phyloP scores from a whole-genome alignment of 73 alveolate genomes.

The Paramecium bursaria region DNA sequence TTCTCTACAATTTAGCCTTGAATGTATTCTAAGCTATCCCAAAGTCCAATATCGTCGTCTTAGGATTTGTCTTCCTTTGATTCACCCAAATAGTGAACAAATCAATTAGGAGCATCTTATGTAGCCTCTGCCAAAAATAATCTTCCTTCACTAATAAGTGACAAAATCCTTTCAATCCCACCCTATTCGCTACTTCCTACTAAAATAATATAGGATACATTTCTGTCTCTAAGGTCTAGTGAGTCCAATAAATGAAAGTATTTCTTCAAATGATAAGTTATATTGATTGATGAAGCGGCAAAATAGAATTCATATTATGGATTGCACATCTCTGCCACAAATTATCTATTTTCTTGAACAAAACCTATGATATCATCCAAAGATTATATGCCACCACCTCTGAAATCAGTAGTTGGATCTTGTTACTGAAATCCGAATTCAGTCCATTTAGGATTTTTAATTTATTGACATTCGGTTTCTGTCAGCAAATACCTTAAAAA shows the following conservation, averaged over 20 bases:
- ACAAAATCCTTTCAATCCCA: slow-evolving; percentile 19
- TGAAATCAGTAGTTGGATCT: slow-evolving; percentile 82
- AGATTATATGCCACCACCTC: slow-evolving; percentile 85
- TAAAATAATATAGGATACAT: background rate
- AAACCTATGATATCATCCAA: slow-evolving; percentile 76
- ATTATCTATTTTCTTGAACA: slow-evolving; percentile 69
- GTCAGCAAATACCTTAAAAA: no score
- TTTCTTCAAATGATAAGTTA: slow-evolving; percentile 61
- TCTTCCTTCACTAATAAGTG: slow-evolving; percentile 6
- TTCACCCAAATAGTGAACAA: slow-evolving; percentile 2
- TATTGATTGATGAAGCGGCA: slow-evolving; percentile 68
- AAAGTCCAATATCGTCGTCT: slow-evolving; percentile 47
- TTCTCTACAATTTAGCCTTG: background rate
- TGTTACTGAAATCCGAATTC: slow-evolving; percentile 79
- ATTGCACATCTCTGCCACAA: slow-evolving; percentile 70
- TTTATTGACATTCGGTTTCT: slow-evolving; percentile 38
- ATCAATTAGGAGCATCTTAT: slow-evolving; percentile 7
- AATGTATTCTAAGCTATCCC: slow-evolving; percentile 14
- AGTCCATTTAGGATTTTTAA: slow-evolving; percentile 74
- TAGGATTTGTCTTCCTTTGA: slow-evolving; percentile 1
- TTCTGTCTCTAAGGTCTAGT: slow-evolving; percentile 57
- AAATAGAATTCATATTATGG: slow-evolving; percentile 66
- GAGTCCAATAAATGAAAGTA: slow-evolving; percentile 48
- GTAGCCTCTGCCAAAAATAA: slow-evolving; percentile 44
- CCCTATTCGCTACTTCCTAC: slow-evolving; percentile 50